Conservation (phyloP, 2,329 filamentous ascomycete genomes). For the Capronia americana region DNA sequence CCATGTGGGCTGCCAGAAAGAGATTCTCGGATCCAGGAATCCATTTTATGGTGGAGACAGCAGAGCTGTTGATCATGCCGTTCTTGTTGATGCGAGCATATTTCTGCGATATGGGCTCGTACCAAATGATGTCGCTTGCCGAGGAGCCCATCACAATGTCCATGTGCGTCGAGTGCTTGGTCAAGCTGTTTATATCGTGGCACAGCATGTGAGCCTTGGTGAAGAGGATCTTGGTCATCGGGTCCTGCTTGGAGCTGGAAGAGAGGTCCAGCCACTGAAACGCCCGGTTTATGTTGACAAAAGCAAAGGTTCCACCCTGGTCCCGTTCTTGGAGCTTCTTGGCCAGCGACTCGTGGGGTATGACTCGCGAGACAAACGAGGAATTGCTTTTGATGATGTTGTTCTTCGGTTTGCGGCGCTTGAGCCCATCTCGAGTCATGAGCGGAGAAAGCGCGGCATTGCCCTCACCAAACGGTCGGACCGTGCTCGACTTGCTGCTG, state of each 20-base stretch:
- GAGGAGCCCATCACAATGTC: constrained; percentile 96
- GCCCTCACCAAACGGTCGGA: constrained; percentile 81
- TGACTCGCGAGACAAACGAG: constrained; percentile 95
- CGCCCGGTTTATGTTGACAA: constrained; percentile 93
- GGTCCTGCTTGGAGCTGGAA: constrained; percentile 74
- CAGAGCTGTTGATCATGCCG: constrained; percentile 83
- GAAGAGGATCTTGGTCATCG: constrained; percentile 93
- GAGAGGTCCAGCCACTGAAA: constrained; percentile 96
- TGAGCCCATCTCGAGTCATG: constrained; percentile 67
- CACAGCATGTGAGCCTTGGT: constrained; percentile 95
- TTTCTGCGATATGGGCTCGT: constrained; percentile 93
- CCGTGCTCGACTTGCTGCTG: constrained; percentile 46
- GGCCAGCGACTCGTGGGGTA: constrained; percentile 79
- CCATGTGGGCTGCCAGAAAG: constrained; percentile 89
- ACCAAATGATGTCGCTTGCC: constrained; percentile 97
- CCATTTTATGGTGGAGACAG: constrained; percentile 89
- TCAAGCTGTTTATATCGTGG: constrained; percentile 86
- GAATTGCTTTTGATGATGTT: constrained; percentile 99
- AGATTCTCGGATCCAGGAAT: constrained; percentile 91
- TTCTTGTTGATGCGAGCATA: constrained; percentile 98
- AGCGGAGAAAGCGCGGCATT: constrained; percentile 73
- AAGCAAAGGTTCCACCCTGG: constrained; percentile 81
- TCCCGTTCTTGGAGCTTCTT: constrained; percentile 82
- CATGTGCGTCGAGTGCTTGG: constrained; percentile 78
- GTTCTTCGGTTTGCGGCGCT: constrained; percentile 93